phyloP scores from a whole-genome alignment of 192 early-diverging fungal species.

The Diversispora eburnea region DNA sequence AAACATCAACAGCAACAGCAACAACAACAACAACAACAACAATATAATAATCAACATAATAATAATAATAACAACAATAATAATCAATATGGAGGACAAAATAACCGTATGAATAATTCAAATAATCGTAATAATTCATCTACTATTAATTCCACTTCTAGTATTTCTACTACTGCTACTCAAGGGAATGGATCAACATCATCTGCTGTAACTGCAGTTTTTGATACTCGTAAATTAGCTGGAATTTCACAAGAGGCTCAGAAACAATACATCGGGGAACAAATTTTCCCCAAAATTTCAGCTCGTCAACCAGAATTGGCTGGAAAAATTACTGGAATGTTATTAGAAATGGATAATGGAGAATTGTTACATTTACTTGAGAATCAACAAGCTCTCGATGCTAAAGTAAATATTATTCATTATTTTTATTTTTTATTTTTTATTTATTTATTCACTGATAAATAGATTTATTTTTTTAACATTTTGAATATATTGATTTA shows the following conservation, averaged over 20 bases:
- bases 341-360: constrained; percentile 96
- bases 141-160: no score
- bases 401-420: constrained; percentile 55
- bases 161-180: no score
- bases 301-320: constrained; percentile 69
- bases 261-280: constrained; percentile 97
- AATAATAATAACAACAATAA: no score
- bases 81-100: constrained; percentile 24
- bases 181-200: constrained; percentile 1
- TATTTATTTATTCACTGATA: neutral
- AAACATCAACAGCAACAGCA: constrained; percentile 42
- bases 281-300: constrained; percentile 84
- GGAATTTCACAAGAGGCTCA: constrained; percentile 66
- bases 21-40: constrained; percentile 39
- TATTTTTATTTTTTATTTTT: no score
- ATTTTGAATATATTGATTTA: neutral
- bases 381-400: constrained; percentile 68
- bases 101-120: constrained; percentile 44
- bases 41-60: constrained; percentile 36
- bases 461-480: neutral
- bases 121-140: no score
- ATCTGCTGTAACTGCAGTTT: constrained; percentile 23
- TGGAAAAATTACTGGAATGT: constrained; percentile 99
- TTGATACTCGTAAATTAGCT: constrained; percentile 13
- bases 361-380: constrained; percentile 91